phyloP scores from a whole-genome alignment of 257 asterid genomes.

The Leptodermis oblonga region DNA sequence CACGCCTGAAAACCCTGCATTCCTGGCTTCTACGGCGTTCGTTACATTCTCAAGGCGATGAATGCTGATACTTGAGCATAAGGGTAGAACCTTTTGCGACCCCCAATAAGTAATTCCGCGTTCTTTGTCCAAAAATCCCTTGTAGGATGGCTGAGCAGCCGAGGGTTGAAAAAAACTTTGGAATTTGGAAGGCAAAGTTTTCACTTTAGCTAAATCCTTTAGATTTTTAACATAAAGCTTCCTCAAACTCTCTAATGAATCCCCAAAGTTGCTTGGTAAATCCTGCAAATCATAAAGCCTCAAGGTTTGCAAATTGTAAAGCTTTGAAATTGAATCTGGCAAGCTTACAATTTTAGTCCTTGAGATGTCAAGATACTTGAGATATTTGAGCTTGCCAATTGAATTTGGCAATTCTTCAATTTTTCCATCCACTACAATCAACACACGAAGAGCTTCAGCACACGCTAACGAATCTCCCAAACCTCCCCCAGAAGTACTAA shows the following conservation, averaged over 20 bases:
- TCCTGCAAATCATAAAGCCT: not conserved
- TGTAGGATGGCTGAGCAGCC: too few relatives aligned
- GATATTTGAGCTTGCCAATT: not conserved
- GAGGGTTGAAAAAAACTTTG: not conserved
- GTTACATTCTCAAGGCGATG: constrained; percentile 11
- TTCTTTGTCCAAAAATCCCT: not conserved
- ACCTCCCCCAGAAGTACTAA: too few relatives aligned
- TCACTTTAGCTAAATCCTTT: not conserved
- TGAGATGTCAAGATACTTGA: constrained; percentile 19
- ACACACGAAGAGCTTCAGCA: not conserved
- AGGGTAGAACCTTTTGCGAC: not conserved
- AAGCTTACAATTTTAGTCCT: not conserved
- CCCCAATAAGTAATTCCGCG: not conserved
- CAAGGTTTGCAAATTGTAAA: constrained; percentile 24
- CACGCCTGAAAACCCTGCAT: not conserved
- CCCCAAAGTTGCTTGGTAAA: constrained; percentile 14
- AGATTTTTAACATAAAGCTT: not conserved
- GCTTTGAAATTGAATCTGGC: constrained; percentile 18
- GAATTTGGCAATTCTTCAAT: not conserved
- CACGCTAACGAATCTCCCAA: constrained; percentile 1
- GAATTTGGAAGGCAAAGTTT: not conserved
- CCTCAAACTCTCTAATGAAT: constrained; percentile 12
- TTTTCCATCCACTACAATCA: not conserved
- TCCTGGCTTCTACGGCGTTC: not conserved
- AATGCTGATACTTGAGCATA: not conserved